Percentiles rank a stretch among this genome's conserved stretches.
phyloP scores from a whole-genome alignment of 2,329 filamentous ascomycete species.

The Hawksworthiomyces lignivorus region DNA sequence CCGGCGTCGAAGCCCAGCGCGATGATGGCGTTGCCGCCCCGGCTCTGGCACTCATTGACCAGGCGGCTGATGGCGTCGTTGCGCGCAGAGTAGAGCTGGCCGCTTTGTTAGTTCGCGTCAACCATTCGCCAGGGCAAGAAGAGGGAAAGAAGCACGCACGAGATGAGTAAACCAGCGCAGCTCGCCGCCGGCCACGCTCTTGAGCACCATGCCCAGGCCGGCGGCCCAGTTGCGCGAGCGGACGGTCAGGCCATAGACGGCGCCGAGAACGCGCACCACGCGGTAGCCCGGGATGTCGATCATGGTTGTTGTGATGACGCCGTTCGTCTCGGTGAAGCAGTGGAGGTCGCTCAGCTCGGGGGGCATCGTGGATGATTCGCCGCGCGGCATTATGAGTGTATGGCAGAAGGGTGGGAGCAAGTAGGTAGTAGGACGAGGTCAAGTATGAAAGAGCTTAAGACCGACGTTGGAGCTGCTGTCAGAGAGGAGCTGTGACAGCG shows the following conservation, averaged over 20 bases:
- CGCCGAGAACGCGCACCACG: constrained; percentile 48
- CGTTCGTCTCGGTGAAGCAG: constrained; percentile 47
- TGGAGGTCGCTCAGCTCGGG: constrained; percentile 33
- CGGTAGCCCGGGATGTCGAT: constrained; percentile 56
- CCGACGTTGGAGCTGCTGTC: too few relatives aligned
- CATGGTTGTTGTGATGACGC: constrained; percentile 56
- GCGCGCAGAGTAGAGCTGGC: constrained; percentile 45
- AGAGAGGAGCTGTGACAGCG: too few relatives aligned
- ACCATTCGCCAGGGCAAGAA: neutral
- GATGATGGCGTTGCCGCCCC: constrained; percentile 54
- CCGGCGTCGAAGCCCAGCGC: constrained; percentile 50
- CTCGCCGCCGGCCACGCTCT: constrained; percentile 51
- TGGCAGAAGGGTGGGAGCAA: too few relatives aligned
- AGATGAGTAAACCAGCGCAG: constrained; percentile 51
- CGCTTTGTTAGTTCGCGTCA: too few relatives aligned
- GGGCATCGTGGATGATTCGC: constrained; percentile 11
- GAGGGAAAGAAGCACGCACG: constrained; percentile 19
- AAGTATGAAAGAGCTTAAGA: too few relatives aligned
- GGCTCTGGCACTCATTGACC: constrained; percentile 47
- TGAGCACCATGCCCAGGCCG: constrained; percentile 46
- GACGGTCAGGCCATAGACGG: constrained; percentile 35
- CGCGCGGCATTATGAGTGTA: constrained; percentile 4
- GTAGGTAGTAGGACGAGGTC: too few relatives aligned
- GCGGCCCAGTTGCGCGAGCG: constrained; percentile 50
- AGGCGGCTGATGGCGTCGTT: constrained; percentile 50